Evolutionary conservation across 768 basidiomycete genomes (phyloP), one percentile per base, ranked within the genome.

Genomic region (Hericium coralloides): DNA sequence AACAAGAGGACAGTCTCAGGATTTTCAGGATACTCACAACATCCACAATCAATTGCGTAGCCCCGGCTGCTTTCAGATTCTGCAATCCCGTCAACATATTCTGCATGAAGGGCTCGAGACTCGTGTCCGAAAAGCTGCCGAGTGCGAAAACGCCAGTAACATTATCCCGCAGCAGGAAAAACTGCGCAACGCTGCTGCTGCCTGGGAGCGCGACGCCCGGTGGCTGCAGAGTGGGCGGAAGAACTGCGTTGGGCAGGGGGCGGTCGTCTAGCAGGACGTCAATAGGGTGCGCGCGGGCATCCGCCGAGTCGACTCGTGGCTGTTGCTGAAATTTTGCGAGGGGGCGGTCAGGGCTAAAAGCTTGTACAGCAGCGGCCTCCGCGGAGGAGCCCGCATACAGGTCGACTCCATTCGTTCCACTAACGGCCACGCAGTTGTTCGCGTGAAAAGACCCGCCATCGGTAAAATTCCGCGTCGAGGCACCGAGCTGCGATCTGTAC

Each of bases 61-160:
- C 80, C 22, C 82, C 83, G 53, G 66, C 55, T 23, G 63, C 63
- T 64, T 76, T 82, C 60, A 84, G 64, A 14, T 70, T 73, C 53
- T 72, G 63, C 58, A 83, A 62, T 10, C 82, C 82, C 17, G 68
- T 64, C 49, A 83, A 56, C 50, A 85, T 61, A 38, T 72, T 71
- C 37, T 64, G 58, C 55, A 76, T 69, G 60, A 83, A 78, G 7
- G 58, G 58, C 36, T 66, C 66, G 59, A 77, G 79, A 57, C 72
- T 70, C 39, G 62, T 65, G 2, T 76, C 79, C 2, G 78, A 76
- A 67, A 84, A 84, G 65, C 80, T 82, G 17, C 82, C 81, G 5
- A 84, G 73, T 5, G 80, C 79, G 38, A 83, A 69, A 12, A 83
- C 77, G 39, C 82, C 82, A 4, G 81, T 83, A 55, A 68, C 72